Evolutionary conservation across 2,329 filamentous ascomycete genomes (phyloP), one percentile per base, ranked within the genome.

Genomic region (Fusarium algeriense): DNA sequence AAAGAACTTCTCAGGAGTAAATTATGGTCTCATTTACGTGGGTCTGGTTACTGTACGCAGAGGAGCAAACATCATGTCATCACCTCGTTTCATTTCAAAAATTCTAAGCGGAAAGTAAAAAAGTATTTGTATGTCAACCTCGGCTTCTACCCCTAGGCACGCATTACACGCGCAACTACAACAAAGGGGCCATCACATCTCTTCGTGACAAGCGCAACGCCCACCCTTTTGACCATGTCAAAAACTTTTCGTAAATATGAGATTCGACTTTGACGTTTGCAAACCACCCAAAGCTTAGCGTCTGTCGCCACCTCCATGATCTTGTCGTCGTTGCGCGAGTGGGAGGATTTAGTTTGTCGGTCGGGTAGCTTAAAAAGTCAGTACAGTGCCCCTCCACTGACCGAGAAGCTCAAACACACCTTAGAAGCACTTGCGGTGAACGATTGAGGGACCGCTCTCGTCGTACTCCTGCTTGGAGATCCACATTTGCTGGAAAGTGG

Each of bases 401-500:
- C n/a, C 14, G 10, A 4, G 7, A 7, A 11, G 49, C 55, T 12
- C 30, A 12, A 30, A 70, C 83, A 79, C 82, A 91, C 90, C 92
- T 97, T 97, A 98, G 93, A 98, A 98, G 93, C 95, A 98, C 94
- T 98, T 98, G 92, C 95, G 93, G 93, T 98, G 95, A 81, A 98
- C 95, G 83, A 98, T 98, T 82, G 95, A 98, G 81, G 95, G 96
- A 88, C 95, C 95, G 86, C 92, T 96, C 94, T 98, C 96, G 89
- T 99, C 96, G 92, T 98, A 98, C 90, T 98, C 95, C 89, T 99
- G 96, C 94, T 99, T 99, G 81, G 96, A 99, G 92, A 99, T 98
- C 96, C 96, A 99, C 96, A 99, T 99, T 89, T 99, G 96, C 91
- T 99, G 96, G 95, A 99, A 99, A 86, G 96, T 99, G 79, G 96